A percentile compares a stretch with the other conserved stretches of the same genome.
Conservation (phyloP, 352 stramenopile species). For the Pythium scleroteichum region DNA sequence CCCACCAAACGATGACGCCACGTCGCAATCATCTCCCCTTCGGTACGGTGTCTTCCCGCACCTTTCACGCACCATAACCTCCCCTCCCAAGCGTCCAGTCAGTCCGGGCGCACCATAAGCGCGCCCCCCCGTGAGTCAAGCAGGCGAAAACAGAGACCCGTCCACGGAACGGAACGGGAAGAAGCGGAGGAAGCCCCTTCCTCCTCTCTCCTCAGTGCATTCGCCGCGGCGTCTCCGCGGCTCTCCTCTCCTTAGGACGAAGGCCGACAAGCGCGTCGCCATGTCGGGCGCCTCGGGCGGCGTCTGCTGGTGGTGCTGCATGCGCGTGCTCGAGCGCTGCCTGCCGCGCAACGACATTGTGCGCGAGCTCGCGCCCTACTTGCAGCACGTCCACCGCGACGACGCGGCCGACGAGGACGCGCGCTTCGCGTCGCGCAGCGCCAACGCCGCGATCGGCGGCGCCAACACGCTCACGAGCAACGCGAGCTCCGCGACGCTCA, state of each 20-base stretch:
- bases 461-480: not conserved
- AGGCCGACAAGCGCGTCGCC: not conserved
- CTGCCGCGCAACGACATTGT: slow-evolving; percentile 88
- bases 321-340: slow-evolving; percentile 85
- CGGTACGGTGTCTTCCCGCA: not conserved
- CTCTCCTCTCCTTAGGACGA: not conserved
- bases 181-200: not conserved
- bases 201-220: not conserved
- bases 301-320: slow-evolving; percentile 90
- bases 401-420: slow-evolving; percentile 63
- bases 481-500: not conserved
- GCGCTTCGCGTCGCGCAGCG: slow-evolving; percentile 10
- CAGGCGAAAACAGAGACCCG: not conserved
- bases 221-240: not conserved
- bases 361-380: slow-evolving; percentile 79
- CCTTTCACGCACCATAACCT: not conserved
- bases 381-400: slow-evolving; percentile 83
- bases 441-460: not conserved
- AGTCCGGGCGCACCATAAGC: slow-evolving; percentile 1
- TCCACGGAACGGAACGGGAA: slow-evolving; percentile 2
- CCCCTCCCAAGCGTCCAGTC: not conserved
- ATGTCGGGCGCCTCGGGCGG: slow-evolving; percentile 26
- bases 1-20: not conserved
- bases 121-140: not conserved
- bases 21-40: not conserved